These are phyloP conservation scores for Salix udensis DNA, from an alignment of 345 rosid species.

Conservation along the genomic window DNA sequence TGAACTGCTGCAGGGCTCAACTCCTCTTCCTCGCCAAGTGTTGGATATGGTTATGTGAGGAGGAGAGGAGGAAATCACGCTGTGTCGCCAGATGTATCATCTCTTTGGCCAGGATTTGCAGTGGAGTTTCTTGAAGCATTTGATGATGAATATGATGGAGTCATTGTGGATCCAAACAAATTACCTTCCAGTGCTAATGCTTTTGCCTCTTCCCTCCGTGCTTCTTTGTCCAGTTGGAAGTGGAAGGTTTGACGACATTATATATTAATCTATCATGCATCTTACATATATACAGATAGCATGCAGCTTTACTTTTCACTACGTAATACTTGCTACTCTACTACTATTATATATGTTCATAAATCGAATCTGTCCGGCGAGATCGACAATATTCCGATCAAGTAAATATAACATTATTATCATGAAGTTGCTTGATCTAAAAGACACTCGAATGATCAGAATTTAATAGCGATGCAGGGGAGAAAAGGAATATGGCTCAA, in stretches of 20 bases:
- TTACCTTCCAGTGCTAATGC: conserved; percentile 39
- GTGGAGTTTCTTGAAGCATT: conserved; percentile 37
- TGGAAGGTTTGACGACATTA: conserved; percentile 25
- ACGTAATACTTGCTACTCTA: too few species aligned
- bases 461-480: conserved; percentile 20
- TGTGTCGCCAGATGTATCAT: conserved; percentile 31
- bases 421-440: too few species aligned
- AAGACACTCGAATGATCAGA: neutral
- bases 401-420: too few species aligned
- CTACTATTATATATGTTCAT: too few species aligned
- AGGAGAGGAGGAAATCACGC: conserved; percentile 15
- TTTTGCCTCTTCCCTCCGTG: conserved; percentile 36
- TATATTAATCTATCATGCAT: neutral
- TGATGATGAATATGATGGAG: conserved; percentile 50
- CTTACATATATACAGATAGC: neutral
- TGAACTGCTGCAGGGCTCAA: neutral
- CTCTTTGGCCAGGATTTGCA: conserved; percentile 8
- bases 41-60: neutral
- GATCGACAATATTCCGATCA: too few species aligned
- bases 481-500: conserved; percentile 52
- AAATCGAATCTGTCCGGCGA: too few species aligned
- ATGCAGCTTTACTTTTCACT: too few species aligned
- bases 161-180: conserved; percentile 31
- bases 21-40: neutral
- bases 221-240: conserved; percentile 39